Evolutionary conservation across 768 basidiomycete species (phyloP), one percentile per base, ranked within the genome.

Genomic region (Coprinellus aureogranulatus): DNA sequence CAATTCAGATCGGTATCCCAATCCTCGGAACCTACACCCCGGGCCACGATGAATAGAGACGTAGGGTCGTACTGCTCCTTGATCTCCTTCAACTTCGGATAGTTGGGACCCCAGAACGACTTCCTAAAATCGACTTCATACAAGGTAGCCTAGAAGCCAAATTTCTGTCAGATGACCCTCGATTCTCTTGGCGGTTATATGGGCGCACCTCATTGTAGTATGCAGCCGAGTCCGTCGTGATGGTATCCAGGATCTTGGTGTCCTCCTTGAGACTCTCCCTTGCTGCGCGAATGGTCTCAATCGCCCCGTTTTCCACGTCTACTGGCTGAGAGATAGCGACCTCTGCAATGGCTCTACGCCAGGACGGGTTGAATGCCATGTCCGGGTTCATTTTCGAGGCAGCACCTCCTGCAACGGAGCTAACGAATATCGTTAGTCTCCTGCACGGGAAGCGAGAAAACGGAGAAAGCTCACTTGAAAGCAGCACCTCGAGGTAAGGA

Each of bases 181-280:
- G n/a, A n/a, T n/a, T n/a, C n/a, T n/a, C n/a, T n/a, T n/a, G n/a
- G n/a, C n/a, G n/a, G n/a, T n/a, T n/a, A n/a, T n/a, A n/a, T n/a
- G n/a, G n/a, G 62, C 70, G 20, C n/a, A 75, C 80, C 73, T 83
- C 81, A 58, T 81, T 80, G 41, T 79, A 70, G 62, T 82, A 81
- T 2, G 80, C 69, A 10, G 75, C 78, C 3, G 76, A 58, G 23
- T 72, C 72, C 9, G 72, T 63, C 8, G 72, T 64, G 3, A 69
- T 48, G 4, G 45, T 44, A 41, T 71, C 68, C 26, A 75, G 34
- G 5, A 44, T n/a, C 41, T 22, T 44, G 2, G 70, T 53, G 11
- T 59, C 60, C 3, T 49, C 48, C 48, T 64, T 63, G 22, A 67
- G 42, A 20, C 45, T 27, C 44, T 66, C 30, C 46, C 20, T 8